Percentiles rank a stretch among this genome's conserved stretches.
Evolutionary conservation across 2,329 filamentous ascomycete genomes (phyloP).

Genomic region (Neurospora sp.): DNA sequence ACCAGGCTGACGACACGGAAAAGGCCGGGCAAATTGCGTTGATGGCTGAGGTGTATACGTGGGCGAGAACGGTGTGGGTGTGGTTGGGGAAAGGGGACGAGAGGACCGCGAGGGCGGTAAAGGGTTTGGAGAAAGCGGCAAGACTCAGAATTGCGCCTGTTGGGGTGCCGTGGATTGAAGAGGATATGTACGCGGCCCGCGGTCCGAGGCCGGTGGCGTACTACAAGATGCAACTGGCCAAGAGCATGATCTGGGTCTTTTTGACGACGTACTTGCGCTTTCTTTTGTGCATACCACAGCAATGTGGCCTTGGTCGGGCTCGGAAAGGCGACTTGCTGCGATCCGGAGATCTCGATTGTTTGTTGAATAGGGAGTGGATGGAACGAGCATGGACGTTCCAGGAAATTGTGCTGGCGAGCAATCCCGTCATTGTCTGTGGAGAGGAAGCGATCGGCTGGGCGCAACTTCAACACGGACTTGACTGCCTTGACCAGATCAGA

Average conservation of each 20-base stretch:
- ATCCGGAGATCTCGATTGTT: not conserved
- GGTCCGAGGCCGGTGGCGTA: not conserved
- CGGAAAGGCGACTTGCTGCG: not conserved
- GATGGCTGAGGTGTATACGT: conserved; percentile 9
- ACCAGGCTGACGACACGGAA: conserved; percentile 7
- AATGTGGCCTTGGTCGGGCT: not conserved
- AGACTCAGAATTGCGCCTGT: not conserved
- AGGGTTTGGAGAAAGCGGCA: not conserved
- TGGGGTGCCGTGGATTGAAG: not conserved
- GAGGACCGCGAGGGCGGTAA: not conserved
- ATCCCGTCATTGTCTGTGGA: not conserved
- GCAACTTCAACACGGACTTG: not conserved
- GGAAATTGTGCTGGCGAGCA: not conserved
- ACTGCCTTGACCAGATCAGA: not conserved
- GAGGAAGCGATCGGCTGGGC: not conserved
- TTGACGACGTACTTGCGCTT: not conserved
- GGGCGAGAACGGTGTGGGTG: conserved; percentile 7
- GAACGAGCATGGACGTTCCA: not conserved
- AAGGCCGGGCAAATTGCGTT: conserved; percentile 4
- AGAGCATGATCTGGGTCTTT: not conserved
- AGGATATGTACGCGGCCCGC: not conserved
- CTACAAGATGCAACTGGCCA: not conserved
- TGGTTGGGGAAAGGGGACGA: conserved; percentile 9
- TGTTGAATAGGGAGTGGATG: not conserved
- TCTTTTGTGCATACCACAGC: not conserved